Percentiles rank a stretch among this genome's conserved stretches.
Evolutionary conservation across 1,284 basidiomycete species (phyloP).

Genomic region (Binderoboletus segoi): DNA sequence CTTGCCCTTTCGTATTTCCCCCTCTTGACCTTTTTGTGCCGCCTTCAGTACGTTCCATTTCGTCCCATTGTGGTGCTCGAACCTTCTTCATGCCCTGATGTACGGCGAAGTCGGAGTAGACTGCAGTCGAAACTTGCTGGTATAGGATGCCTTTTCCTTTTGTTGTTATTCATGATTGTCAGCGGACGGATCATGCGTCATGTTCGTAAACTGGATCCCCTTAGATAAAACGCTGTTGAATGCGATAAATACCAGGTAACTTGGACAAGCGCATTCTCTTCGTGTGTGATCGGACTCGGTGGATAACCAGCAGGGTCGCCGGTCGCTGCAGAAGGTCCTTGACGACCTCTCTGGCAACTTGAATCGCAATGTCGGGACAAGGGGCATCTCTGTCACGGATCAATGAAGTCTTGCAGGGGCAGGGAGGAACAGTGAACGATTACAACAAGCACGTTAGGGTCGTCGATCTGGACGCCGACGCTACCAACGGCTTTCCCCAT

Average conservation of each 20-base stretch:
- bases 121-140: too few species aligned
- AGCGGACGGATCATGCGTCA: too few species aligned
- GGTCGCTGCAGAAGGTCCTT: too few species aligned
- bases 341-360: neutral
- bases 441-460: neutral
- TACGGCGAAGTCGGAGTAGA: neutral
- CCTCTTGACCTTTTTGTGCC: slow-evolving; percentile 5
- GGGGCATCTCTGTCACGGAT: neutral
- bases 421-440: too few species aligned
- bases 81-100: neutral
- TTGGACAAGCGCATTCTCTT: neutral
- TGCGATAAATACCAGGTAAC: too few species aligned
- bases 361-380: neutral
- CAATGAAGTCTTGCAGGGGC: too few species aligned
- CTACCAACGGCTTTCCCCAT: too few species aligned
- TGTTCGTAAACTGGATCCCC: too few species aligned
- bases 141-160: too few species aligned
- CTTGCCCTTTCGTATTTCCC: neutral
- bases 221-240: too few species aligned
- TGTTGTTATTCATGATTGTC: too few species aligned
- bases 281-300: neutral
- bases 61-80: neutral
- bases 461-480: neutral
- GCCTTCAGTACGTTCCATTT: neutral
- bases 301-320: too few species aligned